Conservation (phyloP, 352 stramenopile species). For the Aphanomyces stellatus region DNA sequence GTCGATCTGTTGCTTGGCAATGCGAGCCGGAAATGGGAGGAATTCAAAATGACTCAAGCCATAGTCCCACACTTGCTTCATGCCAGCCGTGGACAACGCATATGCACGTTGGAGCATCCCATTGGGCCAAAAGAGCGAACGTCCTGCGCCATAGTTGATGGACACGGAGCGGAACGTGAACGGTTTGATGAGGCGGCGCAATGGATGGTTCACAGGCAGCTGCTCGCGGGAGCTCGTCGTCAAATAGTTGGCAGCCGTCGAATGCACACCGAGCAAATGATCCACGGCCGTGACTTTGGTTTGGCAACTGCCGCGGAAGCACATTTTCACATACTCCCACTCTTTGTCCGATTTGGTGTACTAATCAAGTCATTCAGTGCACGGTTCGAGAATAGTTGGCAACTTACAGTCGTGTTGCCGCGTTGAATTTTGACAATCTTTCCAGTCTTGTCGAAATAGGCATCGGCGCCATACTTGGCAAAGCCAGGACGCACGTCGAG, state of each 20-base stretch:
- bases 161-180: slow-evolving; percentile 14
- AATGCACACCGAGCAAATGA: slow-evolving; percentile 14
- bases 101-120: slow-evolving; percentile 18
- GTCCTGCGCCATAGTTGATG: slow-evolving; percentile 13
- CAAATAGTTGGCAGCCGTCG: slow-evolving; percentile 15
- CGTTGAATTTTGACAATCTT: slow-evolving; percentile 15
- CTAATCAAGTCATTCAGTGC: not conserved
- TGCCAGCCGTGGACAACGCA: slow-evolving; percentile 1
- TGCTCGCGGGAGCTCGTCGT: not conserved
- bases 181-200: slow-evolving; percentile 12
- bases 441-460: slow-evolving; percentile 8
- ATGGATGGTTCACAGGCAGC: slow-evolving; percentile 3
- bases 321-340: slow-evolving; percentile 16
- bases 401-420: not conserved
- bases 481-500: slow-evolving; percentile 8
- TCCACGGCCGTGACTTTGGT: slow-evolving; percentile 19
- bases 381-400: not conserved
- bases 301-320: slow-evolving; percentile 4
- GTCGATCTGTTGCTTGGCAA: slow-evolving; percentile 15
- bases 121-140: slow-evolving; percentile 18
- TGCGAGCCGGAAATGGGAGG: slow-evolving; percentile 2
- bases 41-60: slow-evolving; percentile 11
- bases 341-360: not conserved
- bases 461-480: slow-evolving; percentile 17
- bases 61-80: slow-evolving; percentile 18